Evolutionary conservation across 306 rosid genomes (phyloP), one percentile per base, ranked within the genome.

Genomic region (Mucuna pruriens): DNA sequence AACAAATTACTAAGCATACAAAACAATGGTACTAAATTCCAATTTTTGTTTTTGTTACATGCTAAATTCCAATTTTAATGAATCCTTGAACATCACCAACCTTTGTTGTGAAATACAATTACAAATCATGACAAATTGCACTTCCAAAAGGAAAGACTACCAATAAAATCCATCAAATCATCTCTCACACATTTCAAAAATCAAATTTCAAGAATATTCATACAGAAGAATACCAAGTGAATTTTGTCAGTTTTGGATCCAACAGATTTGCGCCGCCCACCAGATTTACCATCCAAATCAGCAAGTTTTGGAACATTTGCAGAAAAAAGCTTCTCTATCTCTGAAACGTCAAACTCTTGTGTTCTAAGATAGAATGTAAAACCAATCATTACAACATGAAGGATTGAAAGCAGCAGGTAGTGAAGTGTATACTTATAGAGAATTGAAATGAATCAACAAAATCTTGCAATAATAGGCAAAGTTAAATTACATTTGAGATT

Each of bases 341-440:
- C 99, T 64, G 97, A 88, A 66, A 95, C 88, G 73, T 95, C 97
- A 87, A 93, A 95, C 79, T 93, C 97, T 51, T 90, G 97, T 8
- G 88, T 91, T 87, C 97, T 95, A 80, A 68, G 86, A 89, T 44
- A 74, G 79, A 85, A 86, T 66, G 62, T 74, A 67, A 84, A 36
- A 74, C 71, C 69, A 66, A 80, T 64, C 48, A 83, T 68, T 71
- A 54, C 67, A 39, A 77, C 68, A 74, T 52, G 63, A 70, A 84
- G 52, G 74, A 81, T 57, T 79, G 72, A 57, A 80, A 85, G 17
- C 31, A 68, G 13, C n/a, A n/a, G n/a, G 31, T 58, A 71, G 17
- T 15, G 29, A 42, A 51, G 74, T 22, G 23, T 55, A 57, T 46
- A 40, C 20, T 75, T 23, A 48, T 10, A 77, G 38, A 45, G 55